phyloP scores from a whole-genome alignment of 2,329 filamentous ascomycete genomes.

The Penicillium sp. region DNA sequence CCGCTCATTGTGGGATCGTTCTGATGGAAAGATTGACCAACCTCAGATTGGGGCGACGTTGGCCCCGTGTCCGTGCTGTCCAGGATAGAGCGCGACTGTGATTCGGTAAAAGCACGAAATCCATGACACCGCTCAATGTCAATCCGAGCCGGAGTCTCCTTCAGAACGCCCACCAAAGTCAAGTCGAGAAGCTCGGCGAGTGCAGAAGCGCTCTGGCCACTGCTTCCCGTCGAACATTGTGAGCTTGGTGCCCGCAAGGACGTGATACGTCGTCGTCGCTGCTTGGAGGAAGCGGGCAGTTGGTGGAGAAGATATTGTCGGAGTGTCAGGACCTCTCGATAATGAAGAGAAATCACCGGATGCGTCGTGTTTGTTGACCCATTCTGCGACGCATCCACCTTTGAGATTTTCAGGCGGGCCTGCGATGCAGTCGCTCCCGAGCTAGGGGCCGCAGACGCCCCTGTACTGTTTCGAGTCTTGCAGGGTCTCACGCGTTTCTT shows the following conservation, averaged over 20 bases:
- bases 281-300: constrained; percentile 61
- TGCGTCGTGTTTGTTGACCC: constrained; percentile 37
- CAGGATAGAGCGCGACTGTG: constrained; percentile 40
- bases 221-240: not conserved
- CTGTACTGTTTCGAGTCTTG: constrained; percentile 16
- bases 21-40: constrained; percentile 31
- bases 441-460: constrained; percentile 12
- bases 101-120: constrained; percentile 59
- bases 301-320: constrained; percentile 63
- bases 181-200: constrained; percentile 61
- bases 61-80: constrained; percentile 33
- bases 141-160: constrained; percentile 26
- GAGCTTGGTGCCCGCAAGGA: constrained; percentile 17
- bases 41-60: constrained; percentile 58
- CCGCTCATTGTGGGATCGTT: not conserved
- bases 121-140: constrained; percentile 45
- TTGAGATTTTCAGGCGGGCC: constrained; percentile 14
- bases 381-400: constrained; percentile 7
- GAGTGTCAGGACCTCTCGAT: constrained; percentile 59
- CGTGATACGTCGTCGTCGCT: constrained; percentile 43
- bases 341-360: constrained; percentile 64
- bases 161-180: constrained; percentile 57
- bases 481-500: constrained; percentile 40
- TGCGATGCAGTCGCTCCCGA: constrained; percentile 22
- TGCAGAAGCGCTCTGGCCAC: constrained; percentile 4